Evolutionary conservation across 2,329 filamentous ascomycete species (phyloP).

Genomic region (Trichothecium roseum): DNA sequence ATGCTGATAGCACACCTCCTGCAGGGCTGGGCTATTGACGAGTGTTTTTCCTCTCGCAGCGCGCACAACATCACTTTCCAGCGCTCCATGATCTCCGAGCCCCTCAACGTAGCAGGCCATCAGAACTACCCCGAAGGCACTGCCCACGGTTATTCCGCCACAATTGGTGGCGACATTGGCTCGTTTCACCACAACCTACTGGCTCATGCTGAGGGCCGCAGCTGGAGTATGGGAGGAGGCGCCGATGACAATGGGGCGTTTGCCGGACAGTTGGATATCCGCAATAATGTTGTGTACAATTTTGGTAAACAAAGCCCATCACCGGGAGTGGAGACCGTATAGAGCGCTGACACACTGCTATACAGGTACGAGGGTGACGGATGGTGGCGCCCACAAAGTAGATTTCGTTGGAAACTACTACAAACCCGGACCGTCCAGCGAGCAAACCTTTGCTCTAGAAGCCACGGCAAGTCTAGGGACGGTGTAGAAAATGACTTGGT

Average conservation of each 20-base stretch:
- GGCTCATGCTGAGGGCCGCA: slow-evolving; percentile 18
- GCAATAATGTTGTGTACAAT: slow-evolving; percentile 25
- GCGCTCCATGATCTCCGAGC: slow-evolving; percentile 23
- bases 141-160: slow-evolving; percentile 15
- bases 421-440: slow-evolving; percentile 19
- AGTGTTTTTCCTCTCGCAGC: slow-evolving; percentile 20
- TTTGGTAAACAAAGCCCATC: slow-evolving; percentile 19
- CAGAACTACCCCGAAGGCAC: slow-evolving; percentile 23
- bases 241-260: slow-evolving; percentile 17
- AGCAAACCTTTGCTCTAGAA: slow-evolving; percentile 12
- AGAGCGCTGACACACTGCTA: no score
- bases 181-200: slow-evolving; percentile 24
- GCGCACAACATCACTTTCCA: slow-evolving; percentile 23
- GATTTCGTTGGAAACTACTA: slow-evolving; percentile 23
- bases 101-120: slow-evolving; percentile 23
- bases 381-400: slow-evolving; percentile 19
- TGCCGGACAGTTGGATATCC: slow-evolving; percentile 19
- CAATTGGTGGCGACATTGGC: slow-evolving; percentile 20
- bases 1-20: neutral
- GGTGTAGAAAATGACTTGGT: no score
- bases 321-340: no score
- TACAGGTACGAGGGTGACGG: no score
- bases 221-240: slow-evolving; percentile 24
- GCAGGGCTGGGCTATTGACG: slow-evolving; percentile 24
- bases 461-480: no score